Evolutionary conservation across 495 filamentous ascomycete species (phyloP).

Genomic region (Trichoderma virens): DNA sequence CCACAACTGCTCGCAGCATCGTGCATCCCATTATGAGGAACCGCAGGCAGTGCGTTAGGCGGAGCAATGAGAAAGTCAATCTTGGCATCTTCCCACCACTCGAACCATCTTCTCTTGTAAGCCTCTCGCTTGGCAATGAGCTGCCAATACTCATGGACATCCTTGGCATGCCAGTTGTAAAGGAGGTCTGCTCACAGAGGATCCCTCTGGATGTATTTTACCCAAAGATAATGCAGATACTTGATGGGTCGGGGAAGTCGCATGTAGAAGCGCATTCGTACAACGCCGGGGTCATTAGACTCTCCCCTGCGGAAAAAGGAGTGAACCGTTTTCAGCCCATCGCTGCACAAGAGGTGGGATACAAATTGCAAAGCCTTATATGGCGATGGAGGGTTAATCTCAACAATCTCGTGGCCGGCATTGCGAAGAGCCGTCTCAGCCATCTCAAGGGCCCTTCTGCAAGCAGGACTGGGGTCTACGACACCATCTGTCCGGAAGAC

Average conservation of each 20-base stretch:
- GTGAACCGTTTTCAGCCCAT: slow-evolving; percentile 75
- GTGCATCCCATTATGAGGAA: no score
- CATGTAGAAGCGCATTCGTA: slow-evolving; percentile 64
- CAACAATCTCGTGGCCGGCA: slow-evolving; percentile 69
- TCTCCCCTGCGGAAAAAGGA: slow-evolving; percentile 73
- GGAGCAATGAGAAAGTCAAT: slow-evolving; percentile 77
- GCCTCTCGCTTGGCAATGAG: slow-evolving; percentile 68
- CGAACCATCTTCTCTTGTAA: slow-evolving; percentile 68
- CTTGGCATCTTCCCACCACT: slow-evolving; percentile 67
- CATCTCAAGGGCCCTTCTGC: slow-evolving; percentile 64
- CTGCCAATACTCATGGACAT: slow-evolving; percentile 71
- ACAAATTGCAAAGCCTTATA: slow-evolving; percentile 70
- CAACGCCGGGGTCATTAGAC: slow-evolving; percentile 71
- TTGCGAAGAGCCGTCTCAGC: slow-evolving; percentile 58
- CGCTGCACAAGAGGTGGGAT: slow-evolving; percentile 76
- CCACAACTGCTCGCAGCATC: slow-evolving; percentile 82
- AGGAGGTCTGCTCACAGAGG: slow-evolving; percentile 71
- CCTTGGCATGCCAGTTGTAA: slow-evolving; percentile 60
- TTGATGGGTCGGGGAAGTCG: slow-evolving; percentile 69
- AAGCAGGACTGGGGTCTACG: slow-evolving; percentile 81
- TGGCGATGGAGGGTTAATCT: slow-evolving; percentile 57
- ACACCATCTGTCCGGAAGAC: slow-evolving; percentile 78
- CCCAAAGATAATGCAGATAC: slow-evolving; percentile 81
- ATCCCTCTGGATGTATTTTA: slow-evolving; percentile 74
- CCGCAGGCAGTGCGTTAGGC: slow-evolving; percentile 89